Percentiles rank a stretch among this genome's conserved stretches.
Evolutionary conservation across 106 monocot species (phyloP).

Genomic region (Acorus gramineus): DNA sequence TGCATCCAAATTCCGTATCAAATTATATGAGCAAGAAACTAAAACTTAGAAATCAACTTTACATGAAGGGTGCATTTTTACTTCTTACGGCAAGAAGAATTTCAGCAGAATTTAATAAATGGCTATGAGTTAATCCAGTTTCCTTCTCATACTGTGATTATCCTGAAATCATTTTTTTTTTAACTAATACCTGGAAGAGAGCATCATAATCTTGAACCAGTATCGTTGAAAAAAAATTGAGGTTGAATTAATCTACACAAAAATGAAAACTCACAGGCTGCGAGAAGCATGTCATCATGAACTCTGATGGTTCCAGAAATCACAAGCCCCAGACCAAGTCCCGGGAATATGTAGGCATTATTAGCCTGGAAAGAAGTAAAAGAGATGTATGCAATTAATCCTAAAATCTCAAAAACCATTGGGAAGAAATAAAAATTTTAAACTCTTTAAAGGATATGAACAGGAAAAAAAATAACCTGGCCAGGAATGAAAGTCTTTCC

Average conservation of each 20-base stretch:
- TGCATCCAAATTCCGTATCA: too few species aligned
- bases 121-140: too few species aligned
- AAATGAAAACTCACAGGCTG: slow-evolving; percentile 42
- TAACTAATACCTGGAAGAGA: too few species aligned
- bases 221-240: not conserved
- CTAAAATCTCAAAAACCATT: not conserved
- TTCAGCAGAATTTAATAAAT: too few species aligned
- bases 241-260: not conserved
- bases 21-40: too few species aligned
- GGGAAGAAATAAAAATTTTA: too few species aligned
- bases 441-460: not conserved
- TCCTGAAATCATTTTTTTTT: too few species aligned
- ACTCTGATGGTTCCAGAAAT: slow-evolving; percentile 71
- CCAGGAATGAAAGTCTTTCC: slow-evolving; percentile 48
- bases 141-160: too few species aligned
- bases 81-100: too few species aligned
- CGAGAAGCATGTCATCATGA: slow-evolving; percentile 71
- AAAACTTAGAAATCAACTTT: too few species aligned
- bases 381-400: not conserved
- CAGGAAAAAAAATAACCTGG: slow-evolving; percentile 29
- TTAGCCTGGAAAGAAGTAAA: slow-evolving; percentile 29
- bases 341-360: slow-evolving; percentile 87
- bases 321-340: slow-evolving; percentile 67
- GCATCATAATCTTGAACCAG: too few species aligned
- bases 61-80: too few species aligned